Base-by-base conservation (phyloP, 2,329 filamentous ascomycete genomes). In the Penicillium janthinellum region DNA sequence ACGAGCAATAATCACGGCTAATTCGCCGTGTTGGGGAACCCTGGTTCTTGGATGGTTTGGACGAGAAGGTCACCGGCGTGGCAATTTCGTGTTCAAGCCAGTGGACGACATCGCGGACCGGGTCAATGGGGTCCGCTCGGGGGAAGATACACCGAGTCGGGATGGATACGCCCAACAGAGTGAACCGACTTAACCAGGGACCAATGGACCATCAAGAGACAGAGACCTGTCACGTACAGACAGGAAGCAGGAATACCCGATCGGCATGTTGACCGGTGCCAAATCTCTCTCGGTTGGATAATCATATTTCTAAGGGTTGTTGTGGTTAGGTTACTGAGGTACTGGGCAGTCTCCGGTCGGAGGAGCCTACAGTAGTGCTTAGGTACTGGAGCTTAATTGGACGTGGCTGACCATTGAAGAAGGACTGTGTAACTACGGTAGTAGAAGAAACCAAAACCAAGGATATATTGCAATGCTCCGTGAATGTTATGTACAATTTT, bases 401-500 rank as follows among this genome's bases (percentile, higher is more conserved):
- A 35, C 47, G n/a, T 49, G 12, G 47, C 2, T 35, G n/a, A 14
- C 17, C 8, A 31, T 3, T 31, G 31, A 31, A 35, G 8, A 31
- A 15, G 20, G 5, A 28, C 25, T 28, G 25, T 28, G 6, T 28
- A 6, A 28, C 25, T 28, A 28, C 25, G 12, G 6, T 4, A 11
- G 7, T 17, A 35, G 3, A 35, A 31, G 14, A 35, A 8, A 49
- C 35, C 5, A 12, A 35, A 20, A 25, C 4, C 15, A 2, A 14
- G 15, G 4, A 48, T 20, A 20, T 48, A 20, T 47, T 47, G 7
- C 28, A 35, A 34, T 49, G 6, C 28, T 20, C 10, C 47, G 22
- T 35, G 11, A 14, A 49, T 20, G n/a, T 31, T 49, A 52, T 39
- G 49, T 52, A 52, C 49, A 52, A 38, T 37, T 38, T 52, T 39